Evolutionary conservation across 192 early-diverging fungal species (phyloP).

Genomic region (Entomortierella chlamydospora): DNA sequence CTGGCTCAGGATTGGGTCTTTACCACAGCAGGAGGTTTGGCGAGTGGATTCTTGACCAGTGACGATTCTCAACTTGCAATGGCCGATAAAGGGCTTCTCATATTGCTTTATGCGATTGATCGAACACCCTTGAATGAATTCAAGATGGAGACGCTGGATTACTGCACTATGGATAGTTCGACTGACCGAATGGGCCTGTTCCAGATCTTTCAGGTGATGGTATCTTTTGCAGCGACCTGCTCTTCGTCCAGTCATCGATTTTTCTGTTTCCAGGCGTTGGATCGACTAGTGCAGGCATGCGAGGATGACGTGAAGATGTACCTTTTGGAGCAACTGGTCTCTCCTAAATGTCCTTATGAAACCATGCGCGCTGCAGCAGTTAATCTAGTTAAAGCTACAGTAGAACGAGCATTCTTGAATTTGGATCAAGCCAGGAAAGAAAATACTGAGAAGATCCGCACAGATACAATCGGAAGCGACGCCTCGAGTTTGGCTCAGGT

Average conservation of each 20-base stretch:
- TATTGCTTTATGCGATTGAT: conserved; percentile 40
- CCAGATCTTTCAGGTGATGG: conserved; percentile 49
- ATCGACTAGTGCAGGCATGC: conserved; percentile 45
- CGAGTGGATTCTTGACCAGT: conserved; percentile 33
- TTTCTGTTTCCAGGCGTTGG: conserved; percentile 49
- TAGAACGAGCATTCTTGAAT: conserved; percentile 45
- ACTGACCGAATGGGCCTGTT: conserved; percentile 41
- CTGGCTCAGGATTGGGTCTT: conserved; percentile 48
- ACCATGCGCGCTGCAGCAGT: conserved; percentile 61
- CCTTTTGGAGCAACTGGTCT: conserved; percentile 52
- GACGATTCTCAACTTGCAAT: conserved; percentile 40
- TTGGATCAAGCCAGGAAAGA: conserved; percentile 15
- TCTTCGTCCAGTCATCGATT: conserved; percentile 54
- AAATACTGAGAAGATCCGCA: conserved; percentile 21
- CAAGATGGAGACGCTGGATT: conserved; percentile 32
- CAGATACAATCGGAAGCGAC: background rate
- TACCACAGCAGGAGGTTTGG: conserved; percentile 36
- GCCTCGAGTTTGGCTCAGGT: background rate
- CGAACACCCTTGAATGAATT: conserved; percentile 33
- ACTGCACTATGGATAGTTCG: conserved; percentile 28
- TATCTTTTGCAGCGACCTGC: conserved; percentile 58
- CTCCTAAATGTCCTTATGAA: conserved; percentile 57
- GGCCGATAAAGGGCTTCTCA: conserved; percentile 43
- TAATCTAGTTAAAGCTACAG: conserved; percentile 57
- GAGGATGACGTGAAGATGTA: conserved; percentile 57